These are phyloP conservation scores for Candida sp. DNA, from an alignment of 1,139 yeast species.

Conservation along the genomic window DNA sequence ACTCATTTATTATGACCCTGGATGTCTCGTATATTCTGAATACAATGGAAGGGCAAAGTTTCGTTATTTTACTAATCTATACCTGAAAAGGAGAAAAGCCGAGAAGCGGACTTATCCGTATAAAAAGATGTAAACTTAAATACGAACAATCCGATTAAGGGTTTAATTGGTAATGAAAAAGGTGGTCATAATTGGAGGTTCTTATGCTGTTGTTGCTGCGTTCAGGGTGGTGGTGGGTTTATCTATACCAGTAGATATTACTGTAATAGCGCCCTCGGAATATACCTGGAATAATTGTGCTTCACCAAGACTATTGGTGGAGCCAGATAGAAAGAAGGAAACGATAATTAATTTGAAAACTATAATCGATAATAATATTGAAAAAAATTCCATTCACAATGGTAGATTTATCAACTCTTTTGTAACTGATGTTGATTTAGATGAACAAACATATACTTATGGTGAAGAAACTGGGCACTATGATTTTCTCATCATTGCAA, in stretches of 20 bases:
- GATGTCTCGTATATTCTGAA: too few species aligned
- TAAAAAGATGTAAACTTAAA: too few species aligned
- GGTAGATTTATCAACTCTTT: constrained; percentile 16
- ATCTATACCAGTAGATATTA: constrained; percentile 9
- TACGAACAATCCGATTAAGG: too few species aligned
- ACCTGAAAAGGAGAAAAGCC: too few species aligned
- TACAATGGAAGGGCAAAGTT: too few species aligned
- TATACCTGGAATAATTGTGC: constrained; percentile 18
- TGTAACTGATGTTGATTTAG: constrained; percentile 21
- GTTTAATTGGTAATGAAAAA: constrained; percentile 3
- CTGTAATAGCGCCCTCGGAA: constrained; percentile 17
- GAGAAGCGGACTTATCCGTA: too few species aligned
- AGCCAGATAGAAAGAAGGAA: constrained; percentile 17
- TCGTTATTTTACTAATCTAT: too few species aligned
- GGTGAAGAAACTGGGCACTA: constrained; percentile 13
- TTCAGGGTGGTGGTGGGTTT: constrained; percentile 15
- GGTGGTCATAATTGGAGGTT: constrained; percentile 32
- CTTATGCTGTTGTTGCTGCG: constrained; percentile 28
- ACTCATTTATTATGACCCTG: too few species aligned
- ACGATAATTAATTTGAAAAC: constrained; percentile 16
- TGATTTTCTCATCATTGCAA: constrained; percentile 31
- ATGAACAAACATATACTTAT: constrained; percentile 7
- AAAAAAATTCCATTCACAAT: constrained; percentile 9
- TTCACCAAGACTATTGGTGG: constrained; percentile 29
- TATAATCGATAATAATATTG: constrained; percentile 11